Evolutionary conservation across 2,329 filamentous ascomycete genomes (phyloP), one percentile per base, ranked within the genome.

Genomic region (Massarina eburnea): DNA sequence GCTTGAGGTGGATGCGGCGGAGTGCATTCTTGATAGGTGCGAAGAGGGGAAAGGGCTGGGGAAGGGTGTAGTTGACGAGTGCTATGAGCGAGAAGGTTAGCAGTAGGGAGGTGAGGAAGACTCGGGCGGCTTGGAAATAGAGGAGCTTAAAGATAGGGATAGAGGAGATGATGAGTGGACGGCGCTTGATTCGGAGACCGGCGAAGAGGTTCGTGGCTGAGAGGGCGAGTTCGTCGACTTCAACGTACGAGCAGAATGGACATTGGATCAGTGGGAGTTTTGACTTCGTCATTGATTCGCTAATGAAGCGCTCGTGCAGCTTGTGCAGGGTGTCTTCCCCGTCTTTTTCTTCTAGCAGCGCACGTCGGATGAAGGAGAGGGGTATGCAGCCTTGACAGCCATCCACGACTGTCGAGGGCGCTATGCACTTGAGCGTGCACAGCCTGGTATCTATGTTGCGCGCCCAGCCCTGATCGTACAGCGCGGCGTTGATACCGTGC

Each of bases 381-480:
- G 88, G 80, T 39, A 97, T 80, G 59, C 80, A 81, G n/a, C 91
- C 90, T 12, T 78, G 64, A 58, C 94, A 97, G 3, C 72, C 73
- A n/a, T 70, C 65, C 2, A 51, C 38, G 14, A 58, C 59, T 35
- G 79, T 73, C 0, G 80, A 76, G 0, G 89, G 84, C 1, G 91
- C 89, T n/a, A 95, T 80, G 65, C 94, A 97, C 49, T 82, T 83
- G 43, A 97, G 76, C 0, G 89, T 91, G 29, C 88, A 88, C 29
- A 78, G 82, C 47, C 84, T 79, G 21, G 82, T 71, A 62, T 94
- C 81, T 57, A 96, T 86, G 59, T 83, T 94, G 48, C 87, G 84
- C 39, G 83, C 81, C 89, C 92, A 96, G 41, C 89, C 89, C 68
- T 97, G 94, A 0, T 94, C 94, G 65, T 95, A 97, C 0, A 97